Conservation (phyloP, 2,329 filamentous ascomycete genomes). For the Sporothrix schenckii region DNA sequence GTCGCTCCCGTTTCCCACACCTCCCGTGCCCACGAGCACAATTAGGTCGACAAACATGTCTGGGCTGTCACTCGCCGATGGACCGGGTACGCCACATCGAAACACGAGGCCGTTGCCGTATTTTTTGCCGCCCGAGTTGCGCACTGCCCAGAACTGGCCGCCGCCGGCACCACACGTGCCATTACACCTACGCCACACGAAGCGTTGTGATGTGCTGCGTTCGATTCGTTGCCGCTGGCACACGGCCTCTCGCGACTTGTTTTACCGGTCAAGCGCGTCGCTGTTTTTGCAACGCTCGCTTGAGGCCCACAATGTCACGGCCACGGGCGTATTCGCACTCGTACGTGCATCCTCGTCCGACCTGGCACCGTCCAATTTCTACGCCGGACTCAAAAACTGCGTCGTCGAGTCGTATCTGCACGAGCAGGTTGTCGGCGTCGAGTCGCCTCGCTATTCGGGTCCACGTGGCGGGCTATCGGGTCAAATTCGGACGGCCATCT, state of each 20-base stretch:
- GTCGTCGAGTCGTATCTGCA: constrained; percentile 50
- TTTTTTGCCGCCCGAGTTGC: not conserved
- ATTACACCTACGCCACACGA: not conserved
- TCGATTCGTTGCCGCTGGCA: constrained; percentile 54
- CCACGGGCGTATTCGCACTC: constrained; percentile 50
- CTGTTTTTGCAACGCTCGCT: constrained; percentile 48
- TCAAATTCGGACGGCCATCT: not conserved
- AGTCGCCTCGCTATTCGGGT: not conserved
- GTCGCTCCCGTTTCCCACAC: constrained; percentile 44
- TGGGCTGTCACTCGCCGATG: not conserved
- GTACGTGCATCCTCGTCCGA: constrained; percentile 53
- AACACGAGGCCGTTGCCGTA: not conserved
- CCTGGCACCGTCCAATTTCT: constrained; percentile 50
- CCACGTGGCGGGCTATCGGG: not conserved
- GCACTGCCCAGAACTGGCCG: constrained; percentile 20
- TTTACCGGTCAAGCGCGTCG: constrained; percentile 55
- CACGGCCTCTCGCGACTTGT: constrained; percentile 46
- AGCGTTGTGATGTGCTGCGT: constrained; percentile 44
- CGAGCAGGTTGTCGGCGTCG: constrained; percentile 14
- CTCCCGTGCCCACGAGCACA: constrained; percentile 36
- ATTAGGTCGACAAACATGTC: not conserved
- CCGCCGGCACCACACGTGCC: constrained; percentile 33
- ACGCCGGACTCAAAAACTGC: constrained; percentile 53
- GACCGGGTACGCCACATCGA: too few relatives aligned
- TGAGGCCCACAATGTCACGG: constrained; percentile 33